These are phyloP conservation scores for Prunus campanulata DNA, from an alignment of 306 rosid species.

Conservation along the genomic window DNA sequence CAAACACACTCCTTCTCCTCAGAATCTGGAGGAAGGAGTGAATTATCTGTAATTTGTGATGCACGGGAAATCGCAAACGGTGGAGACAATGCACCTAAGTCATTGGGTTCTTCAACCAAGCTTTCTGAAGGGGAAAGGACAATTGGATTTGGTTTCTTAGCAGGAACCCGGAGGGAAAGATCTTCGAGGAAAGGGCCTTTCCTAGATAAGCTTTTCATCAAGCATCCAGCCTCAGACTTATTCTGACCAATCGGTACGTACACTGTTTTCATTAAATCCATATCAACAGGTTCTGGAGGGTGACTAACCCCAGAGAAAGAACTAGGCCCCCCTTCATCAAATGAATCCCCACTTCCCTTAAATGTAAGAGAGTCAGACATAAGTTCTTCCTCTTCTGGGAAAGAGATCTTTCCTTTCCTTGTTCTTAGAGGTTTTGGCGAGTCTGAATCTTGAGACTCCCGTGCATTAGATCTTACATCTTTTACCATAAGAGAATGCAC, in stretches of 20 bases:
- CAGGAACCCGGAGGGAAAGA: constrained; percentile 68
- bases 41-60: constrained; percentile 66
- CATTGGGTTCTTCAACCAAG: constrained; percentile 60
- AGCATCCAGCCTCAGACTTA: constrained; percentile 67
- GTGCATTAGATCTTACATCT: constrained; percentile 45
- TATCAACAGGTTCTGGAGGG: constrained; percentile 96
- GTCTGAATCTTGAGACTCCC: constrained; percentile 41
- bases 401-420: constrained; percentile 61
- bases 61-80: constrained; percentile 55
- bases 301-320: constrained; percentile 96
- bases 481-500: constrained; percentile 51
- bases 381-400: constrained; percentile 50
- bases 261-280: constrained; percentile 79
- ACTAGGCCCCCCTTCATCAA: constrained; percentile 66
- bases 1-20: constrained; percentile 96
- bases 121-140: constrained; percentile 65
- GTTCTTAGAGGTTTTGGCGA: constrained; percentile 39
- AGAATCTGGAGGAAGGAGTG: constrained; percentile 66
- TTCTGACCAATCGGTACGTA: constrained; percentile 74
- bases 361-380: constrained; percentile 47
- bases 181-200: constrained; percentile 87
- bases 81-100: constrained; percentile 43
- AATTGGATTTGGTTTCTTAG: constrained; percentile 54
- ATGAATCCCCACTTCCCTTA: constrained; percentile 49
- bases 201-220: constrained; percentile 70